Evolutionary conservation across 768 basidiomycete genomes (phyloP).

Genomic region (button mushroom (Agaricus bisporus)): DNA sequence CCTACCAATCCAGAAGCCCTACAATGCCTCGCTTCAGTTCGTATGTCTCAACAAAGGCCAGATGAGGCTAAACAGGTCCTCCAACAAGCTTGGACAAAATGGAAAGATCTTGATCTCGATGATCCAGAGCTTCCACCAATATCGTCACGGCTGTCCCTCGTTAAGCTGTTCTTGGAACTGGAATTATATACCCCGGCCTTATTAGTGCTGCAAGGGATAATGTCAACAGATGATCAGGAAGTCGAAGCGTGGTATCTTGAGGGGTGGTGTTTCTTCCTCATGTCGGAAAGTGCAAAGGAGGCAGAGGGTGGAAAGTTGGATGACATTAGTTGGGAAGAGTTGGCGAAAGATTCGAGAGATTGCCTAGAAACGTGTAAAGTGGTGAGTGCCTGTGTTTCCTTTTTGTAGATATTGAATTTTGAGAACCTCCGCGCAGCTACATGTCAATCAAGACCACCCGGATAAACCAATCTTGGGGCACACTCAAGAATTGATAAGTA

Average conservation of each 20-base stretch:
- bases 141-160: slow-evolving; percentile 63
- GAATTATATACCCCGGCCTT: slow-evolving; percentile 65
- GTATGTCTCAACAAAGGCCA: slow-evolving; percentile 80
- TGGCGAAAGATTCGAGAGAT: slow-evolving; percentile 72
- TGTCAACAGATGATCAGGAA: slow-evolving; percentile 77
- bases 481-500: slow-evolving; percentile 62
- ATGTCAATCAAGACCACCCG: slow-evolving; percentile 63
- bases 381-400: slow-evolving; percentile 35
- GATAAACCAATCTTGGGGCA: slow-evolving; percentile 77
- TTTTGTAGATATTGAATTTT: neutral
- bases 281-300: slow-evolving; percentile 67
- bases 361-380: slow-evolving; percentile 80
- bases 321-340: slow-evolving; percentile 67
- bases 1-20: slow-evolving; percentile 75
- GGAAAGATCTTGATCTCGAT: slow-evolving; percentile 72
- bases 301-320: slow-evolving; percentile 37
- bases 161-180: slow-evolving; percentile 81
- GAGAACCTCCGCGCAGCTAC: slow-evolving; percentile 41
- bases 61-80: slow-evolving; percentile 74
- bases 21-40: slow-evolving; percentile 76
- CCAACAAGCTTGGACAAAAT: slow-evolving; percentile 58
- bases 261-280: slow-evolving; percentile 89
- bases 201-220: slow-evolving; percentile 69
- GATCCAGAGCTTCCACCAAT: slow-evolving; percentile 66
- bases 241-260: slow-evolving; percentile 94